Percentiles rank a stretch among this genome's conserved stretches.
Evolutionary conservation across 2,329 filamentous ascomycete species (phyloP).

Genomic region (Neonectria magnoliae): DNA sequence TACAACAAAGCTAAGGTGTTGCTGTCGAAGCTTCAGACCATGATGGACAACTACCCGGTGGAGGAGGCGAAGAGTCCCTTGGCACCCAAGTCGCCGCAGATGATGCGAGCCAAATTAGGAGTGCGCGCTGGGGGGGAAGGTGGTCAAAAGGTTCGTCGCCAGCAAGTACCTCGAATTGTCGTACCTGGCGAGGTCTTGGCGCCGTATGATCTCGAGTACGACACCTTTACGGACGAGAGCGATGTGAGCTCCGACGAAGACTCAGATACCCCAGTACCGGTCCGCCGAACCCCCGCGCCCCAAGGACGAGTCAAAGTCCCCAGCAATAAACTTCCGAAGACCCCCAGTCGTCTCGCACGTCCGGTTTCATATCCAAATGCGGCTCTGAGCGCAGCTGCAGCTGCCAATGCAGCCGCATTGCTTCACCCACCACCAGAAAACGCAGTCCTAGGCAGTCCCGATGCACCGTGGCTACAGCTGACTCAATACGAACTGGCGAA

Average conservation of each 20-base stretch:
- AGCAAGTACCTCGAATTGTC: slow-evolving; percentile 66
- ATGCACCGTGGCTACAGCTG: slow-evolving; percentile 73
- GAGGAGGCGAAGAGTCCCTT: slow-evolving; percentile 64
- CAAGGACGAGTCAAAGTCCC: slow-evolving; percentile 62
- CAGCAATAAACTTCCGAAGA: slow-evolving; percentile 54
- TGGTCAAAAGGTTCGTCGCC: slow-evolving; percentile 58
- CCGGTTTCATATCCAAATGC: slow-evolving; percentile 49
- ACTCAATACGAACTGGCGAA: slow-evolving; percentile 73
- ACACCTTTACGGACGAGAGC: slow-evolving; percentile 63
- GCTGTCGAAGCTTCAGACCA: slow-evolving; percentile 66
- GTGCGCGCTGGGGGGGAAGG: slow-evolving; percentile 56
- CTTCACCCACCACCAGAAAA: slow-evolving; percentile 69
- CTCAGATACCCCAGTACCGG: slow-evolving; percentile 52
- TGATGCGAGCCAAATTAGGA: slow-evolving; percentile 59
- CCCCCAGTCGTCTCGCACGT: slow-evolving; percentile 53
- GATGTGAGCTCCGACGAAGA: slow-evolving; percentile 65
- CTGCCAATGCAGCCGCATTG: slow-evolving; percentile 53
- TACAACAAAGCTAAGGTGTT: slow-evolving; percentile 69
- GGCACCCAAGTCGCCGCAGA: slow-evolving; percentile 63
- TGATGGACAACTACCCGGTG: slow-evolving; percentile 69
- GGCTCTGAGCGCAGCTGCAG: slow-evolving; percentile 51
- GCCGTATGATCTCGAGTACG: slow-evolving; percentile 72
- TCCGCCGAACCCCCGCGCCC: slow-evolving; percentile 49
- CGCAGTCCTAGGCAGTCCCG: slow-evolving; percentile 65
- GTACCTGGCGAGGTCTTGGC: slow-evolving; percentile 74